These are phyloP conservation scores for Pythium utonaiense DNA, from an alignment of 352 stramenopile genomes.

Conservation along the genomic window DNA sequence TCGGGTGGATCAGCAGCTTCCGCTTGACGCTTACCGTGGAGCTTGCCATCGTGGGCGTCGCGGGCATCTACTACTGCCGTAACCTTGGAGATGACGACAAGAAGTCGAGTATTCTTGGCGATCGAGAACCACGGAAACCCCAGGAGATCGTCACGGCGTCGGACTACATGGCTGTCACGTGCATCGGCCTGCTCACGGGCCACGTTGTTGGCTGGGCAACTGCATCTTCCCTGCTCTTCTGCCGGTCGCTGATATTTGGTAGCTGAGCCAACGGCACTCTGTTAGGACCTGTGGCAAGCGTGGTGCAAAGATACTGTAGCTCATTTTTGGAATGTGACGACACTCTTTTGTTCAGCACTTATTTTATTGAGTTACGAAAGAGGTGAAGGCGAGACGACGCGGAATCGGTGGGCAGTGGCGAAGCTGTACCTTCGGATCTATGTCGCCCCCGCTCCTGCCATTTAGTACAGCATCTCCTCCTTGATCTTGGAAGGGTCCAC, in stretches of 20 bases:
- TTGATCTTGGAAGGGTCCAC: conserved; percentile 93
- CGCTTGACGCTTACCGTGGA: conserved; percentile 33
- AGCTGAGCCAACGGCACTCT: conserved; percentile 9
- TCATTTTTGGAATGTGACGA: conserved; percentile 2
- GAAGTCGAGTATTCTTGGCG: conserved; percentile 10
- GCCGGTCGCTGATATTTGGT: conserved; percentile 47
- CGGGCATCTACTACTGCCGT: conserved; percentile 61
- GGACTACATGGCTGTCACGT: conserved; percentile 66
- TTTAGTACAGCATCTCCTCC: conserved; percentile 88
- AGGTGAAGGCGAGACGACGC: conserved; percentile 5
- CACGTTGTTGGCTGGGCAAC: conserved; percentile 61
- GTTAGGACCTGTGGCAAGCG: too few species aligned
- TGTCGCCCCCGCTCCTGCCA: neutral
- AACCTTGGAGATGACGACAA: conserved; percentile 4
- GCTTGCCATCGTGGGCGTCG: conserved; percentile 47
- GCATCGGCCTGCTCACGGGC: conserved; percentile 50
- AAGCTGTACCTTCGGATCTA: neutral
- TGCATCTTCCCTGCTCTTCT: conserved; percentile 50
- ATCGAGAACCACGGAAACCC: conserved; percentile 19
- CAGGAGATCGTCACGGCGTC: conserved; percentile 62
- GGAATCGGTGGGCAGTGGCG: neutral
- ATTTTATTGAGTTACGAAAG: conserved; percentile 19
- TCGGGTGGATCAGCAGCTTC: conserved; percentile 31
- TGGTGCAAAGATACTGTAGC: too few species aligned
- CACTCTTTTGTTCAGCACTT: conserved; percentile 12